A percentile compares a stretch with the other conserved stretches of the same genome.
phyloP scores from a whole-genome alignment of 2,329 filamentous ascomycete genomes.

The Fusarium sp. region DNA sequence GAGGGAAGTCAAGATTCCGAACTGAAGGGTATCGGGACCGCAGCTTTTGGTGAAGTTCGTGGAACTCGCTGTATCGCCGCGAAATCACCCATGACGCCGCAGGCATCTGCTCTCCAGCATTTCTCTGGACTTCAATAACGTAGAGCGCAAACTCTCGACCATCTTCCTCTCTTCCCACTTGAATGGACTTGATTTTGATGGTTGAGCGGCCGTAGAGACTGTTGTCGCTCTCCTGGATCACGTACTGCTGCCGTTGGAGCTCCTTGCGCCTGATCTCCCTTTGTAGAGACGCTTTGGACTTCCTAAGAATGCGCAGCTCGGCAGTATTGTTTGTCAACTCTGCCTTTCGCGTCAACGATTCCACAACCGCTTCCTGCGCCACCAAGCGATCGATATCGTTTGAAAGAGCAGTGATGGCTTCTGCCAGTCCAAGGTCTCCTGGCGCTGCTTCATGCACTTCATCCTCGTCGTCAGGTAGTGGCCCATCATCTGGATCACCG shows the following conservation, averaged over 20 bases:
- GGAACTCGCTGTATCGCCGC: slow-evolving; percentile 96
- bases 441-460: slow-evolving; percentile 94
- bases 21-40: slow-evolving; percentile 88
- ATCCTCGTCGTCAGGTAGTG: slow-evolving; percentile 73
- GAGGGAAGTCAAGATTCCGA: slow-evolving; percentile 89
- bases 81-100: slow-evolving; percentile 94
- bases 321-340: slow-evolving; percentile 97
- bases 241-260: slow-evolving; percentile 95
- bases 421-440: slow-evolving; percentile 90
- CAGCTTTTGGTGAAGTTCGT: slow-evolving; percentile 91
- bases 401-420: slow-evolving; percentile 90
- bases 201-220: slow-evolving; percentile 93
- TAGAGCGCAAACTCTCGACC: slow-evolving; percentile 95
- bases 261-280: slow-evolving; percentile 94
- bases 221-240: slow-evolving; percentile 97
- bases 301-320: slow-evolving; percentile 89
- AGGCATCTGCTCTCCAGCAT: slow-evolving; percentile 94
- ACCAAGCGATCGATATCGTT: slow-evolving; percentile 90
- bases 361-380: slow-evolving; percentile 89
- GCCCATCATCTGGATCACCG: slow-evolving; percentile 73
- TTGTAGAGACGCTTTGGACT: slow-evolving; percentile 93
- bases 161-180: slow-evolving; percentile 91
- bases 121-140: slow-evolving; percentile 88
- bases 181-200: slow-evolving; percentile 90
- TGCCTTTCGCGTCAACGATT: slow-evolving; percentile 91